Evolutionary conservation across 2,329 filamentous ascomycete species (phyloP), one percentile per base, ranked within the genome.

Genomic region (Hyphodiscus sp.): DNA sequence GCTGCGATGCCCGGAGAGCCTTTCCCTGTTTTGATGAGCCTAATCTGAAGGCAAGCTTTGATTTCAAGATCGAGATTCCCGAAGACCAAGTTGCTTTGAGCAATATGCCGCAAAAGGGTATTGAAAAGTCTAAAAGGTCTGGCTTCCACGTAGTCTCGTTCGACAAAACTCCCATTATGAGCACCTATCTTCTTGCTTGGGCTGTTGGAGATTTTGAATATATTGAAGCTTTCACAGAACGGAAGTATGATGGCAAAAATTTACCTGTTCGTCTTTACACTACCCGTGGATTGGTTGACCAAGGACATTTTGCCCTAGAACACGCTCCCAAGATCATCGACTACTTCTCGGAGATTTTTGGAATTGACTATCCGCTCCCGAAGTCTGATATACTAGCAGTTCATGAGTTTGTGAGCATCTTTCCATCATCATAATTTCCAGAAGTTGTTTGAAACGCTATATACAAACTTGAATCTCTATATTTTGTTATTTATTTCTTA

Each of bases 21-120:
- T 96, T 99, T 73, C 94, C 94, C 47, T 99, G 94, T 75, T 97
- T 97, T 67, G 94, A 99, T 68, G 94, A 99, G 74, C 94, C 94
- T 43, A 96, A 95, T 66, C 80, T 97, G 60, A 99, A 99, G 74
- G 90, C 94, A 11, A 92, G 91, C 2, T 97, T 96, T 67, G 91
- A 96, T 70, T 88, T 99, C 55, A 81, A 91, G 65, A 87, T 99
- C 58, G 92, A 97, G 74, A 81, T 96, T 46, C 92, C 94, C 16
- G 85, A 87, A 46, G 89, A 92, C 61, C 87, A 94, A 71, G 85
- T 90, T 42, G 94, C 91, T 15, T 77, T 97, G 45, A 95, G 89
- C 74, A 97, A 97, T 74, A 97, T 96, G 92, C 91, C 90, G 2
- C 85, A 91, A 69, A 92, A 91, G 76, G 77, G 79, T 49, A 81